A percentile compares a stretch with the other conserved stretches of the same genome.
Evolutionary conservation across 345 rosid genomes (phyloP).

Genomic region (Citrus inodora): DNA sequence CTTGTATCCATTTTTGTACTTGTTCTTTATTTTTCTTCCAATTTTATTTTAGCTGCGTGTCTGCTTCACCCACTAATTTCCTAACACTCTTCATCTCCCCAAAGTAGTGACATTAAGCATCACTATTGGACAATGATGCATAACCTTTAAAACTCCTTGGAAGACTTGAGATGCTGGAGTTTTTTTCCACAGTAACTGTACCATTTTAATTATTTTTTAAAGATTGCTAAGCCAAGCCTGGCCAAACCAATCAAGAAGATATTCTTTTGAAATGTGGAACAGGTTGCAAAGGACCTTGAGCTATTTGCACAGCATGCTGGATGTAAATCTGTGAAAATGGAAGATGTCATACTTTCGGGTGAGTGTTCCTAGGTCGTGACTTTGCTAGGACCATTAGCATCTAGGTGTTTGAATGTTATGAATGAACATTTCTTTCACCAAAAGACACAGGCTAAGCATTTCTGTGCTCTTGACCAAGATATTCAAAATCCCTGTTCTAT

Average conservation of each 20-base stretch:
- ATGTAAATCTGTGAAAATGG: slow-evolving; percentile 78
- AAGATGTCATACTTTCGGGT: slow-evolving; percentile 85
- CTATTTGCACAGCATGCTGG: slow-evolving; percentile 87
- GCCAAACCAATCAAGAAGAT: slow-evolving; percentile 9
- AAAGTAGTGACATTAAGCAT: background rate
- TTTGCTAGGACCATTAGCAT: background rate
- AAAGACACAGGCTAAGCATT: background rate
- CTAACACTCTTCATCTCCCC: background rate
- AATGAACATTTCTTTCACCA: background rate
- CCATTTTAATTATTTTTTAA: background rate
- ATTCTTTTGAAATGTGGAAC: slow-evolving; percentile 47
- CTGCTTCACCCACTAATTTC: too few species aligned
- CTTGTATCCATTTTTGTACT: too few species aligned
- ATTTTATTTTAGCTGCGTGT: too few species aligned
- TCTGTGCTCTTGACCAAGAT: background rate
- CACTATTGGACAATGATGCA: background rate
- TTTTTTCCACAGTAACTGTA: background rate
- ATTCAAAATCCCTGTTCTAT: background rate
- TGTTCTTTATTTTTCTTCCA: too few species aligned
- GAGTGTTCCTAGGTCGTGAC: slow-evolving; percentile 11
- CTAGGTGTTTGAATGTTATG: background rate
- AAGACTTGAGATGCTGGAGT: too few species aligned
- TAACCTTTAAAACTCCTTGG: background rate
- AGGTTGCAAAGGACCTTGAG: slow-evolving; percentile 75
- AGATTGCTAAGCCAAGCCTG: background rate